phyloP scores from a whole-genome alignment of 768 basidiomycete genomes.

The Boletus pseudopeckii region DNA sequence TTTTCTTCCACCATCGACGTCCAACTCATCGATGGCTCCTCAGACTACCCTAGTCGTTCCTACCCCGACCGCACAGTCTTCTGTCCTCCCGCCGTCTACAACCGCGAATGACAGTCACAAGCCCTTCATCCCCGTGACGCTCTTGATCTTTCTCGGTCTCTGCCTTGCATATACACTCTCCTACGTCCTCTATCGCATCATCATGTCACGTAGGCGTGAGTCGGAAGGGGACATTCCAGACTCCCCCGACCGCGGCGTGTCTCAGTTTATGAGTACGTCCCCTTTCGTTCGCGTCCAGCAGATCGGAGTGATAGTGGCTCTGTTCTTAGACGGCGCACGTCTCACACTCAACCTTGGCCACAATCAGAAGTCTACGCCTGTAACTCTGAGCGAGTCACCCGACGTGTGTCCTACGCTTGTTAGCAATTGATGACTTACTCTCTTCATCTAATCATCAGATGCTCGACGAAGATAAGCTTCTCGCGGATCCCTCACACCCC shows the following conservation, averaged over 20 bases:
- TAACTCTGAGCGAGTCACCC: not conserved
- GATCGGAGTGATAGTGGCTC: not conserved
- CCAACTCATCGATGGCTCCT: conserved; percentile 21
- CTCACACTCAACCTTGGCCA: conserved; percentile 22
- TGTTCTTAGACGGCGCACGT: conserved; percentile 21
- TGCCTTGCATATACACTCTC: conserved; percentile 26
- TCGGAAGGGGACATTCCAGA: conserved; percentile 15
- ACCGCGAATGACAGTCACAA: not conserved
- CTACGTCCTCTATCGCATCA: conserved; percentile 27
- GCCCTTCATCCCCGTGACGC: conserved; percentile 15
- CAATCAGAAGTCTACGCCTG: not conserved
- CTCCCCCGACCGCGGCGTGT: conserved; percentile 22
- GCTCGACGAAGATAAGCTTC: conserved; percentile 17
- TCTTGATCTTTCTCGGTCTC: conserved; percentile 24
- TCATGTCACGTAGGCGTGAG: conserved; percentile 16
- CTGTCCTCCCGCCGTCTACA: conserved; percentile 2
- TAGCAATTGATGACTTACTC: not conserved
- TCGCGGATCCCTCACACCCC: conserved; percentile 5
- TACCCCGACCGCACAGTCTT: not conserved
- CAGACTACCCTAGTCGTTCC: conserved; percentile 12
- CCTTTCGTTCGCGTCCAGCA: not conserved
- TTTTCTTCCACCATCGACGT: not conserved
- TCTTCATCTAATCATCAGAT: conserved; percentile 3
- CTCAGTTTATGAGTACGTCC: conserved; percentile 27
- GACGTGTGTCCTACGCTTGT: conserved; percentile 11